Evolutionary conservation across 441 rosid genomes (phyloP), one percentile per base, ranked within the genome.

Genomic region (Brassica hybrid): DNA sequence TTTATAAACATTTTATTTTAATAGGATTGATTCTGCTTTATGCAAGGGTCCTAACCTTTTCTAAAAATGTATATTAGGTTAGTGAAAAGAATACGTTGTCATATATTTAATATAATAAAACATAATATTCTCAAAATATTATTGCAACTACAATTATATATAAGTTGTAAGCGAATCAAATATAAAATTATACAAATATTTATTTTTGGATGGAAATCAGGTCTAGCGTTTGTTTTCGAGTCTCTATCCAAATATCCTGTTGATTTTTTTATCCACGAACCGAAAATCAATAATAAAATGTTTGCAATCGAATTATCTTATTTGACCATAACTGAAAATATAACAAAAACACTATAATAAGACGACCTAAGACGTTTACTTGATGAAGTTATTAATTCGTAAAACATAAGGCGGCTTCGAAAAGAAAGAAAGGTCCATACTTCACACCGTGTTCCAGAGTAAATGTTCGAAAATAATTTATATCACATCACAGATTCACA

Each of bases 181-280:
- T 41, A 41, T 41, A 11, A 41, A 41, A 11, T 3, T 11, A 41
- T 3, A 41, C 3, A 11, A n/a, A 14, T 6, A 14, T 52, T n/a
- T n/a, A n/a, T n/a, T 14, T 36, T 52, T 6, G 52, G 16, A 14
- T 52, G 18, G 19, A 52, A 52, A 7, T 14, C 57, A 2, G 17
- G 57, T 52, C 57, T 3, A 52, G 19, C 57, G 57, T 52, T 52
- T 52, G 57, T 16, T 52, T 14, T 2, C 19, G 57, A 63, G 65
- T 76, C 58, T 50, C 65, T 50, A 69, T 76, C 63, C 56, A 14
- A 21, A 61, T 69, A 69, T 61, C 69, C 32, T 52, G 67, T 67
- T 59, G 2, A 12, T n/a, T n/a, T n/a, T n/a, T n/a, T n/a, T 21
- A 10, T 67, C 36, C 12, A 36, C 62, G 61, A 71, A 8, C 36